A percentile compares a stretch with the other conserved stretches of the same genome.
Conservation (phyloP, 1,139 yeast species). For the Candida sanyaensis region DNA sequence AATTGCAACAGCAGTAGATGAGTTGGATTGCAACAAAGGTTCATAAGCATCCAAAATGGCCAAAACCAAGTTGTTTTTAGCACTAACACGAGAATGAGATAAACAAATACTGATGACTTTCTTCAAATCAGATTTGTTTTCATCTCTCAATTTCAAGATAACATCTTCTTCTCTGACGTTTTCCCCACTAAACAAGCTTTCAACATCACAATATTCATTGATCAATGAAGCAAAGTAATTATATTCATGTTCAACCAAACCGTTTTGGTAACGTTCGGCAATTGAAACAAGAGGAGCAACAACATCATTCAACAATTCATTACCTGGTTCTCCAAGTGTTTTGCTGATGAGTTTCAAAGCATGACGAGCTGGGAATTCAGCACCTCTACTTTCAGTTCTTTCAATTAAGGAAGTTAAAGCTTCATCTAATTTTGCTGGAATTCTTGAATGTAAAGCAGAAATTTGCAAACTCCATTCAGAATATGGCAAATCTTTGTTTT, state of each 20-base stretch:
- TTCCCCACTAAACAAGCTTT: slow-evolving; percentile 72
- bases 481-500: slow-evolving; percentile 82
- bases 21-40: slow-evolving; percentile 67
- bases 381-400: slow-evolving; percentile 64
- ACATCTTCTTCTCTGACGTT: slow-evolving; percentile 84
- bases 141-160: slow-evolving; percentile 82
- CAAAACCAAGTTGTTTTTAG: slow-evolving; percentile 85
- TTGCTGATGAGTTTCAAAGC: slow-evolving; percentile 61
- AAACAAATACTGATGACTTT: slow-evolving; percentile 73
- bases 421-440: slow-evolving; percentile 76
- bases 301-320: slow-evolving; percentile 51
- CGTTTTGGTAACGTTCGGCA: slow-evolving; percentile 70
- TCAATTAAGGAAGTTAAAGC: slow-evolving; percentile 66
- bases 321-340: slow-evolving; percentile 50
- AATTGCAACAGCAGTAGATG: slow-evolving; percentile 70
- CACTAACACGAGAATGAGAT: slow-evolving; percentile 91
- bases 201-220: slow-evolving; percentile 74
- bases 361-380: slow-evolving; percentile 94
- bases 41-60: slow-evolving; percentile 84
- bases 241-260: slow-evolving; percentile 83
- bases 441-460: slow-evolving; percentile 89
- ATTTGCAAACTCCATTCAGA: slow-evolving; percentile 88
- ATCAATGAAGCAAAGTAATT: slow-evolving; percentile 69
- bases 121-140: slow-evolving; percentile 72
- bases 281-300: slow-evolving; percentile 75